Evolutionary conservation across 176 grass and related monocot genomes (phyloP).

Genomic region (Rhynchospora tenuis): DNA sequence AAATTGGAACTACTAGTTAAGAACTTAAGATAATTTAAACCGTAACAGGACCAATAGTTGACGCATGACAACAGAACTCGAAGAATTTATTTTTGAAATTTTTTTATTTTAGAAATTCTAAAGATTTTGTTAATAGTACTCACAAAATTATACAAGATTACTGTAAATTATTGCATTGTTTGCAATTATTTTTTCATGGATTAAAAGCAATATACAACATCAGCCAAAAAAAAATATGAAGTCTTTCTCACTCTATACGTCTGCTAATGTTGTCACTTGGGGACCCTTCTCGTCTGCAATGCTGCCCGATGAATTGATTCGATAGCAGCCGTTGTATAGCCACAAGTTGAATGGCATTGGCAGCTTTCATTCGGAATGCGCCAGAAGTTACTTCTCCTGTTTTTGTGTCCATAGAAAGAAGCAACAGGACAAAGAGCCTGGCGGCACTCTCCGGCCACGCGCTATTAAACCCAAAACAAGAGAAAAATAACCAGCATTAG

Average conservation of each 20-base stretch:
- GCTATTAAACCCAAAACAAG: background rate
- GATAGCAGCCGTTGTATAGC: background rate
- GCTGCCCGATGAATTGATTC: background rate
- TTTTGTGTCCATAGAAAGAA: background rate
- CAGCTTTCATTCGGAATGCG: background rate
- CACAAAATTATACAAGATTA: background rate
- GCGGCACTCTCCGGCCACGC: background rate
- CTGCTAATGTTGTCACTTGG: too few relatives aligned
- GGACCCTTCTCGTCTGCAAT: background rate
- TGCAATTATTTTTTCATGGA: background rate
- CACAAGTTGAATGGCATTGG: background rate
- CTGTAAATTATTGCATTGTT: background rate
- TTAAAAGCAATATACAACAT: background rate
- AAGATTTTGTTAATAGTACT: background rate
- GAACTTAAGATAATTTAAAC: too few relatives aligned
- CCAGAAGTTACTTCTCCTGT: background rate
- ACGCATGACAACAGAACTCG: background rate
- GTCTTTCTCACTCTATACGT: background rate
- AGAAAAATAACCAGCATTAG: background rate
- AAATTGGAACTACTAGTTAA: too few relatives aligned
- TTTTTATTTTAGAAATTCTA: background rate
- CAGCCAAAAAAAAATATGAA: too few relatives aligned
- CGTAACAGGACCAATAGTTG: background rate
- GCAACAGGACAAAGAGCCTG: background rate
- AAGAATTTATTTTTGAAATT: background rate